phyloP scores from a whole-genome alignment of 257 asterid species.

The Plantago elongata region DNA sequence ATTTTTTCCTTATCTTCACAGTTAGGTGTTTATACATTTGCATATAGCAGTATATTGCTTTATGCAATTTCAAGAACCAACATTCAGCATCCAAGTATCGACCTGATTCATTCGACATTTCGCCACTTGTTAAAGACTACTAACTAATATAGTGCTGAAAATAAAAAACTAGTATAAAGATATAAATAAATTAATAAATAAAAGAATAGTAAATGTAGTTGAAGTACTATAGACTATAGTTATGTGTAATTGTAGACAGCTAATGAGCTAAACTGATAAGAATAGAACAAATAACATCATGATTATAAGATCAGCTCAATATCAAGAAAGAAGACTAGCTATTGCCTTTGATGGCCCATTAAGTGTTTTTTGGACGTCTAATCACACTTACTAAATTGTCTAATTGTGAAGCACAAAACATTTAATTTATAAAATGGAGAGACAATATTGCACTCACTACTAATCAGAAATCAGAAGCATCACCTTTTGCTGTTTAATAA shows the following conservation, averaged over 20 bases:
- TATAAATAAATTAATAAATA: background rate
- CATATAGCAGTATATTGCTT: too few species aligned
- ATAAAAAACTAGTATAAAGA: too few species aligned
- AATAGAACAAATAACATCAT: conserved; percentile 37
- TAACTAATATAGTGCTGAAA: too few species aligned
- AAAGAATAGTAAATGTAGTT: background rate
- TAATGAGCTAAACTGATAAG: conserved; percentile 25
- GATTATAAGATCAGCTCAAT: conserved; percentile 40
- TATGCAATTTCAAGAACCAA: too few species aligned
- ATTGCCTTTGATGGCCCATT: conserved; percentile 31
- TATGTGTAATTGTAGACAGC: conserved; percentile 16
- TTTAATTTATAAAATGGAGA: conserved; percentile 22
- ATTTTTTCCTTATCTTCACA: background rate
- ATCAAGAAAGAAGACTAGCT: conserved; percentile 26
- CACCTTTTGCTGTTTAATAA: conserved; percentile 24
- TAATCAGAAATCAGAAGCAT: conserved; percentile 7
- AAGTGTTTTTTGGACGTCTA: conserved; percentile 25
- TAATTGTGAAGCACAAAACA: conserved; percentile 17
- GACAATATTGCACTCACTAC: conserved; percentile 17
- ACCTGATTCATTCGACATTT: too few species aligned
- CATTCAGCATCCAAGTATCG: too few species aligned
- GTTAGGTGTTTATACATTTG: background rate
- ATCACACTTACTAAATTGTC: conserved; percentile 14
- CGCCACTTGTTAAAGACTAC: too few species aligned
- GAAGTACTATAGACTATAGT: background rate